A percentile compares a stretch with the other conserved stretches of the same genome.
Evolutionary conservation across 768 basidiomycete species (phyloP).

Genomic region (Pulveroboletus ravenelii): DNA sequence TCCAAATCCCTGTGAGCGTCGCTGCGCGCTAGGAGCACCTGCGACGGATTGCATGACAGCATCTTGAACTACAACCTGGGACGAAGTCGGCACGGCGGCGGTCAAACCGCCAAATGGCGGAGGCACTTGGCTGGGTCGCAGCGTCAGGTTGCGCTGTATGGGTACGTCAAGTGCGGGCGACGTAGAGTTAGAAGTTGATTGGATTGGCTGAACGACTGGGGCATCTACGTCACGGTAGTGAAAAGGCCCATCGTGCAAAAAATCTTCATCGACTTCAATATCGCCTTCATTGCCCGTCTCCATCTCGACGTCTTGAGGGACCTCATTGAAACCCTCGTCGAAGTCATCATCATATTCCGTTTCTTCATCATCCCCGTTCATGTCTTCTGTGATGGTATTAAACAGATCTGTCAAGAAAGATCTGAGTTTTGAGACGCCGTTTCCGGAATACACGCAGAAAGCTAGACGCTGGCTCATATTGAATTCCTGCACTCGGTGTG

Average conservation of each 20-base stretch:
- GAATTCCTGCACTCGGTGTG: constrained; percentile 61
- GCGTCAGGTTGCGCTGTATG: constrained; percentile 27
- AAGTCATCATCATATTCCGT: constrained; percentile 57
- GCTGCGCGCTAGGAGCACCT: constrained; percentile 35
- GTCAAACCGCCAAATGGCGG: constrained; percentile 7
- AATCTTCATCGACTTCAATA: constrained; percentile 44
- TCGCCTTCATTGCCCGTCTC: constrained; percentile 37
- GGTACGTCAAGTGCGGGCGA: constrained; percentile 23
- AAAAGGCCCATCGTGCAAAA: constrained; percentile 30
- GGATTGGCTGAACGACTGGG: constrained; percentile 8
- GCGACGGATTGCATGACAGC: constrained; percentile 33
- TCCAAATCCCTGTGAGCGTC: constrained; percentile 40
- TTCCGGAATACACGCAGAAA: constrained; percentile 96
- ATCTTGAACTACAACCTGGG: constrained; percentile 14
- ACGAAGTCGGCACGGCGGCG: neutral
- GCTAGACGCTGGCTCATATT: constrained; percentile 82
- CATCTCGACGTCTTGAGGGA: constrained; percentile 29
- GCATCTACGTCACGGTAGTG: constrained; percentile 20
- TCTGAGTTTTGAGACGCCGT: constrained; percentile 80
- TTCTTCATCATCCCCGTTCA: constrained; percentile 61
- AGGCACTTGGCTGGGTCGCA: constrained; percentile 18
- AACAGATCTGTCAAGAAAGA: constrained; percentile 73
- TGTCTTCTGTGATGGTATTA: constrained; percentile 66
- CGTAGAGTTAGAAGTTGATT: constrained; percentile 8
- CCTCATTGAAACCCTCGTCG: constrained; percentile 33